Evolutionary conservation across 176 grass and related monocot species (phyloP).

Genomic region (Tillandsia fasciculata): DNA sequence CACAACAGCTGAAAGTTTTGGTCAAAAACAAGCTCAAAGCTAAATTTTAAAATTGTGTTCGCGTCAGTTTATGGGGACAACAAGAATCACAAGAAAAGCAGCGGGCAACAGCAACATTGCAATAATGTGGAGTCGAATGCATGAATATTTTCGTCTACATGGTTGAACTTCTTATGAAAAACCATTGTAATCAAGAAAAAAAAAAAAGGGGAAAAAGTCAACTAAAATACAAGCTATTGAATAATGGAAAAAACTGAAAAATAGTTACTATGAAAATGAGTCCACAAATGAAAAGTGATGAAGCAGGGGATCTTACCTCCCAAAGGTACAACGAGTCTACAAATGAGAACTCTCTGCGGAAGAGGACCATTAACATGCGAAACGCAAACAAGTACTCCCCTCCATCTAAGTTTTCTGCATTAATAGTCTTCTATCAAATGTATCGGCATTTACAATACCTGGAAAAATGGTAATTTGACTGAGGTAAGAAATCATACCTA

Average conservation of each 20-base stretch:
- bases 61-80: too few relatives aligned
- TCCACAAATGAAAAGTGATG: neutral
- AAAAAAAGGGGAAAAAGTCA: too few relatives aligned
- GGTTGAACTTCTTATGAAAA: too few relatives aligned
- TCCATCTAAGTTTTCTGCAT: constrained; percentile 86
- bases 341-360: constrained; percentile 94
- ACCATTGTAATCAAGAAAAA: too few relatives aligned
- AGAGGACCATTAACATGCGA: constrained; percentile 95
- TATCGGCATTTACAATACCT: neutral
- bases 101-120: too few relatives aligned
- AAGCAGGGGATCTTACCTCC: constrained; percentile 40
- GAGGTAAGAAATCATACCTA: constrained; percentile 41
- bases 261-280: neutral
- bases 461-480: neutral
- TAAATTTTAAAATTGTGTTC: too few relatives aligned
- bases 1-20: constrained; percentile 71
- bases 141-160: too few relatives aligned
- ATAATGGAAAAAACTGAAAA: neutral
- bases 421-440: constrained; percentile 20
- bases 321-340: constrained; percentile 91
- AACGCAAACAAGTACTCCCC: constrained; percentile 97
- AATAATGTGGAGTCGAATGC: too few relatives aligned
- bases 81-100: too few relatives aligned
- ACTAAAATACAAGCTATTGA: constrained; percentile 5
- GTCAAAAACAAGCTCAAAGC: constrained; percentile 1